Evolutionary conservation across 257 asterid genomes (phyloP).

Genomic region (Gentiana straminea): DNA sequence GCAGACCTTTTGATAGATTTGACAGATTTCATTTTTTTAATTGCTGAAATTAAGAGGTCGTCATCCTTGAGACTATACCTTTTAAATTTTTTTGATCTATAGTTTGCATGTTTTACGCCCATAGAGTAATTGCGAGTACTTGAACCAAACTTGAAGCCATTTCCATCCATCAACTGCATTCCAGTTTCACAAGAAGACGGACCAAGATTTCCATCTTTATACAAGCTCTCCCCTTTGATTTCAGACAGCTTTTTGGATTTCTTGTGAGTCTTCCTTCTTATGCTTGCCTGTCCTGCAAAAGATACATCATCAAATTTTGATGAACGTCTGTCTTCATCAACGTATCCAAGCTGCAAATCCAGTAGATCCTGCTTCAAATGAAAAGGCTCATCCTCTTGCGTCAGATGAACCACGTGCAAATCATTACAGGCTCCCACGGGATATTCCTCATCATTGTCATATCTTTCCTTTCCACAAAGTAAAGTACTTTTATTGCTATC

Average conservation of each 20-base stretch:
- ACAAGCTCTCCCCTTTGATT: constrained; percentile 32
- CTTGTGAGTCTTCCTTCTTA: constrained; percentile 34
- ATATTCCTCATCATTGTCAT: constrained; percentile 16
- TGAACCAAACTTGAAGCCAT: constrained; percentile 5
- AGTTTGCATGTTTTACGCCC: constrained; percentile 4
- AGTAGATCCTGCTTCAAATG: constrained; percentile 1
- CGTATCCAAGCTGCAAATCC: constrained; percentile 4
- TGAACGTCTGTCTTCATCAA: constrained; percentile 1
- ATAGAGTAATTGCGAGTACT: not conserved
- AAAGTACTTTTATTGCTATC: constrained; percentile 41
- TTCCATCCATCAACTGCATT: constrained; percentile 4
- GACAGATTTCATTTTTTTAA: constrained; percentile 41
- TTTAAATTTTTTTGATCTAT: constrained; percentile 39
- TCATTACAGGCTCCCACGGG: constrained; percentile 4
- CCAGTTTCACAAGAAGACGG: constrained; percentile 8
- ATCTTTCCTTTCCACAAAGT: constrained; percentile 25
- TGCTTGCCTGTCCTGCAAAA: constrained; percentile 6
- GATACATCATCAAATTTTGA: constrained; percentile 7
- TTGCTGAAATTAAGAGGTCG: constrained; percentile 78
- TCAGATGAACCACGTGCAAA: not conserved
- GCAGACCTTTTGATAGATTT: constrained; percentile 34
- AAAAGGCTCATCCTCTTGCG: constrained; percentile 20
- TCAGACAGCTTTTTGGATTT: constrained; percentile 63
- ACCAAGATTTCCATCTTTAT: constrained; percentile 16
- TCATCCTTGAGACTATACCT: constrained; percentile 42